Percentiles rank a stretch among this genome's conserved stretches.
These are phyloP conservation scores for Cytospora piceae DNA, from an alignment of 2,329 filamentous ascomycete species.

Conservation along the genomic window DNA sequence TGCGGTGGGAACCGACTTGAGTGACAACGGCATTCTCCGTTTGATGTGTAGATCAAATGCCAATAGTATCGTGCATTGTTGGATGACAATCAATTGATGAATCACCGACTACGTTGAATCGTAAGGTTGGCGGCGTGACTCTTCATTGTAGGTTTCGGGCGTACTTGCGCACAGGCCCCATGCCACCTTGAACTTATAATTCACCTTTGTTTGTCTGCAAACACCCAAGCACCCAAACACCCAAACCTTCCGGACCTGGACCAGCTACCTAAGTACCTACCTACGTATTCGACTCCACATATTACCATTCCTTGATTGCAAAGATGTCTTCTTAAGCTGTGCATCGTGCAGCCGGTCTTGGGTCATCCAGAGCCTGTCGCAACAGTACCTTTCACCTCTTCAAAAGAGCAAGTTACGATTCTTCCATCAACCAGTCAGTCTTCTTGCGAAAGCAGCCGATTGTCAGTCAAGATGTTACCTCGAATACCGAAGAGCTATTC, in stretches of 20 bases:
- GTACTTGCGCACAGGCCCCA: conserved; percentile 6
- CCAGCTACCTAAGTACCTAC: background rate
- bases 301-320: background rate
- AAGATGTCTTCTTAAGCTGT: conserved; percentile 20
- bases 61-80: background rate
- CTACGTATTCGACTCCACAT: background rate
- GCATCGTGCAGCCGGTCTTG: conserved; percentile 25
- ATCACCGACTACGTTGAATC: background rate
- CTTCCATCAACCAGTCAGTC: background rate
- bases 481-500: conserved; percentile 37
- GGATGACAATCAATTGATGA: background rate
- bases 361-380: conserved; percentile 20
- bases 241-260: conserved; percentile 1
- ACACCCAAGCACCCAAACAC: background rate
- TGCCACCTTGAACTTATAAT: background rate
- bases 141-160: conserved; percentile 11
- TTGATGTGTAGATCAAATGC: background rate
- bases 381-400: conserved; percentile 17
- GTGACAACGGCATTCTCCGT: conserved; percentile 14
- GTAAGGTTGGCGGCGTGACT: conserved; percentile 22
- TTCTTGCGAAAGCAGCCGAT: conserved; percentile 23
- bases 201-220: conserved; percentile 9
- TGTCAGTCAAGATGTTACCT: conserved; percentile 45
- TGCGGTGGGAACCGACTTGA: conserved; percentile 10
- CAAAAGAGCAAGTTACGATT: conserved; percentile 4